Evolutionary conservation across 83 land plant genomes (phyloP), one percentile per base, ranked within the genome.

Genomic region (Diphasiastrum complanatum): DNA sequence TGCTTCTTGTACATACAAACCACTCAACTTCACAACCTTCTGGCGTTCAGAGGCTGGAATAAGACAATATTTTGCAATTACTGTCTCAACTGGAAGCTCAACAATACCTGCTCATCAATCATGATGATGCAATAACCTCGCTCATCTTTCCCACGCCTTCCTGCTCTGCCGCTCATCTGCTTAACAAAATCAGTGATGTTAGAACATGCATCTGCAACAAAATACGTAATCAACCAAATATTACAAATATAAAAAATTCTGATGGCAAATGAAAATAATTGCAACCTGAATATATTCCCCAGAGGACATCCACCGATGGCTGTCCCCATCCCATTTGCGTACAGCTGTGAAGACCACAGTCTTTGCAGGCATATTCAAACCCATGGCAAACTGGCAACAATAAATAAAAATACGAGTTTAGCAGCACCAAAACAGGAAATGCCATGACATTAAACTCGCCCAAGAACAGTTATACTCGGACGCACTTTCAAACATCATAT

Each of bases 321-420:
- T 78, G 51, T 82, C 90, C 31, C 95, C 95, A 74, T 88, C 95
- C 84, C 90, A 88, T 48, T 88, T 88, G 53, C 79, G 89, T n/a
- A 88, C 79, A 51, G 82, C 55, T 33, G 95, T 88, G 61, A 87
- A 87, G 20, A 87, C 95, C 33, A 87, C 95, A 35, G 95, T 87
- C 66, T 80, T 87, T 34, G 95, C 95, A 45, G 95, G 95, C 95
- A 87, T 87, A 71, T 87, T 87, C 55, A 87, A 76, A 31, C 95
- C 95, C 95, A 87, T 85, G 32, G 95, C 95, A 78, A 88, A 88
- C 90, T 88, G 74, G n/a, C n/a, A n/a, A n/a, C n/a, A n/a, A n/a
- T n/a, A n/a, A n/a, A n/a, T 31, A 57, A 55, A 8, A 24, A 47
- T 6, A 66, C 43, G n/a, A 69, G 52, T 50, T 50, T 19, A 50